Evolutionary conservation across 257 asterid species (phyloP).

Genomic region (Nicotiana tabacum): DNA sequence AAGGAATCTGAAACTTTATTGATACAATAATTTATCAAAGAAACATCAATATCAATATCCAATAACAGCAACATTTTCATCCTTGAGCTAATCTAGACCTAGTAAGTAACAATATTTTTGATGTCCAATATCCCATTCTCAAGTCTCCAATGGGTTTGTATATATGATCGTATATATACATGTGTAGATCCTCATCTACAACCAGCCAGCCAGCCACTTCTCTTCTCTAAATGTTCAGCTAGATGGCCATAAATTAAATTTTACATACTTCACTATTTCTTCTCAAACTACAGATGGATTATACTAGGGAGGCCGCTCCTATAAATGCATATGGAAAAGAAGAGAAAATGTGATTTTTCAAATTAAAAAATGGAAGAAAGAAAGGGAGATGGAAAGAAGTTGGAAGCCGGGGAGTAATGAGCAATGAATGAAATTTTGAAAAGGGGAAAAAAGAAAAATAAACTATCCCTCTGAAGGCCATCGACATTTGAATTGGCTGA

Average conservation of each 20-base stretch:
- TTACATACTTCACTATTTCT: background rate
- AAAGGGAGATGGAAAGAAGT: background rate
- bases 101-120: background rate
- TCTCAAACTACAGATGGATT: background rate
- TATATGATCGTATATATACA: slow-evolving; percentile 15
- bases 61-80: slow-evolving; percentile 4
- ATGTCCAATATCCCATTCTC: slow-evolving; percentile 6
- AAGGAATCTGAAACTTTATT: background rate
- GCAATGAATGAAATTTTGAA: slow-evolving; percentile 13
- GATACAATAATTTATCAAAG: slow-evolving; percentile 3
- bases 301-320: background rate
- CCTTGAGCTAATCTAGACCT: background rate
- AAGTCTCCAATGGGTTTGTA: background rate
- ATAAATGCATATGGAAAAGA: background rate
- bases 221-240: background rate
- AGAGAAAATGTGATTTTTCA: background rate
- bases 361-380: background rate
- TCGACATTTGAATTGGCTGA: slow-evolving; percentile 11
- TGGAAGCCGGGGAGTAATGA: background rate
- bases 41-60: background rate
- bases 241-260: background rate
- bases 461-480: slow-evolving; percentile 5
- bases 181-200: slow-evolving; percentile 13
- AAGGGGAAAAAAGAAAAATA: background rate
- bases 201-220: slow-evolving; percentile 4